phyloP scores from a whole-genome alignment of 371 early-diverging fungal species.

The Dichotomocladium elegans region DNA sequence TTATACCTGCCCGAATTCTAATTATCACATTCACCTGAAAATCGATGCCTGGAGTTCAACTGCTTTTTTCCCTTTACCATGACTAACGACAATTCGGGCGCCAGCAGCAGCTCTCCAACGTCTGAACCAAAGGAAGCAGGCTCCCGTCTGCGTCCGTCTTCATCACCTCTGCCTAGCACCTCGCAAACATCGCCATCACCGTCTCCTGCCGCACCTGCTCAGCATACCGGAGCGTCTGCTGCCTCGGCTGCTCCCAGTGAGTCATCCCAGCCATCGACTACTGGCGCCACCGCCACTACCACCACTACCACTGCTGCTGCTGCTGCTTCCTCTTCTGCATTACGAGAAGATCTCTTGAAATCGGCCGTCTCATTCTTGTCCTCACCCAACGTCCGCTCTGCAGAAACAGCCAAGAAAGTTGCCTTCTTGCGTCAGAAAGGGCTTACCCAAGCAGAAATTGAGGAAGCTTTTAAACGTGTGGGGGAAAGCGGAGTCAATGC shows the following conservation, averaged over 20 bases:
- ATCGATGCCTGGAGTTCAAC: too few relatives aligned
- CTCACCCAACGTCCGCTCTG: slow-evolving; percentile 54
- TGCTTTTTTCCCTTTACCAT: not conserved
- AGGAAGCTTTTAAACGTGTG: slow-evolving; percentile 46
- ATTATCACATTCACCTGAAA: not conserved
- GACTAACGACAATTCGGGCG: slow-evolving; percentile 5
- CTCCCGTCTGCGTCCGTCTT: too few relatives aligned
- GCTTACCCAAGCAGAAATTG: slow-evolving; percentile 53
- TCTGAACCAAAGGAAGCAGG: not conserved
- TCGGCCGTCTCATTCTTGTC: slow-evolving; percentile 56
- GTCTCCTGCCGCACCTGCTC: not conserved
- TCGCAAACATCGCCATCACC: not conserved
- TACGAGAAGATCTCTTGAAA: slow-evolving; percentile 55
- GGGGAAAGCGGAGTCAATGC: slow-evolving; percentile 8
- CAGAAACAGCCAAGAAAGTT: slow-evolving; percentile 55
- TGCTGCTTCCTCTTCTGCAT: slow-evolving; percentile 7
- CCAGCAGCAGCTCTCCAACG: not conserved
- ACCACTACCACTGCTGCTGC: not conserved
- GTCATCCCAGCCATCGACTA: slow-evolving; percentile 16
- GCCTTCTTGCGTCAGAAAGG: slow-evolving; percentile 63
- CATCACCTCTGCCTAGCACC: too few relatives aligned
- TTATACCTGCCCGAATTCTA: too few relatives aligned
- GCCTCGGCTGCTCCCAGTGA: not conserved
- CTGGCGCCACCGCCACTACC: not conserved
- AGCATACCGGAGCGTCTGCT: not conserved